Evolutionary conservation across 495 filamentous ascomycete species (phyloP), one percentile per base, ranked within the genome.

Genomic region (Penicillium goetzii): DNA sequence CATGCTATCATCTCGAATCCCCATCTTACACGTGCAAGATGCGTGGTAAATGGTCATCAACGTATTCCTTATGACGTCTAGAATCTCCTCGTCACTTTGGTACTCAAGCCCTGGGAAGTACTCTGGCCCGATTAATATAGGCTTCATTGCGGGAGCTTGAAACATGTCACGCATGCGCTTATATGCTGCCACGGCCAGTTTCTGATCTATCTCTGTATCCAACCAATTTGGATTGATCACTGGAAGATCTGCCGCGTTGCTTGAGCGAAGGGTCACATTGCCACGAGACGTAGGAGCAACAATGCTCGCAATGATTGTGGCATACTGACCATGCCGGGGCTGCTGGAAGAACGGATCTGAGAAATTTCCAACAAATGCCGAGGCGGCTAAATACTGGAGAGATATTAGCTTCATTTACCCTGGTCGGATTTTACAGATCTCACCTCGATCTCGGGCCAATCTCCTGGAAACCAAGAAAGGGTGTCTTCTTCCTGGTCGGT

Each of bases 361-460:
- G 59, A 79, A 80, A 55, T 83, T 81, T 3, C 75, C 76, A 21
- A 76, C 60, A 51, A 72, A 78, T 4, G 73, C 78, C 23, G 76
- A 75, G 17, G 65, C 66, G 0, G 78, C 73, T 23, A 77, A 61
- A 54, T 75, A 80, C 67, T 76, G 59, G 1, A 32, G 12, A 15
- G 15, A 17, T 1, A 4, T 65, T 34, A 68, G 57, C 15, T 25
- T 14, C 17, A 4, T n/a, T 55, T 23, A 17, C 4, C 3, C 11
- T 36, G 2, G 8, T 8, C 2, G 6, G 52, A 4, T n/a, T 34
- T 26, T 8, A 34, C 3, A 40, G 3, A 25, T 34, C 59, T 52
- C 63, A 75, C 75, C 70, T 86, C 83, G n/a, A 86, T 62, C 25
- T 88, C 84, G 0, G 85, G 86, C 85, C 86, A 89, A 65, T 88